phyloP scores from a whole-genome alignment of 78 protist genomes.

The Speleostelium caveatum region DNA sequence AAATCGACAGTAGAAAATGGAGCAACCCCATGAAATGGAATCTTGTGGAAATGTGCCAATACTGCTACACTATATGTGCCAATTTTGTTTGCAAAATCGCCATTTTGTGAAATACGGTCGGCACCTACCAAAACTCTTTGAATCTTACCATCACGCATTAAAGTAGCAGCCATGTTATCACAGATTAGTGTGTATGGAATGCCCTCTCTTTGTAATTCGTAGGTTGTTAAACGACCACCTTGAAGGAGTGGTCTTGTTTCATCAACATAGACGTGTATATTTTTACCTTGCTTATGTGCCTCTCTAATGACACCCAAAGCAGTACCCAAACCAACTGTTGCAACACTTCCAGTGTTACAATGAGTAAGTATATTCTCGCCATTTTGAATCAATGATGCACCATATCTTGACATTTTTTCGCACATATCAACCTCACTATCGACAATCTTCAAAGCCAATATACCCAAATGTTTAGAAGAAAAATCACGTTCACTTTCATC shows the following conservation, averaged over 20 bases:
- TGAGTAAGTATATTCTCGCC: constrained; percentile 82
- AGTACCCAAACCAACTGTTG: constrained; percentile 81
- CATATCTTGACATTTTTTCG: constrained; percentile 42
- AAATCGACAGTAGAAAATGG: constrained; percentile 80
- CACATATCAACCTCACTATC: constrained; percentile 66
- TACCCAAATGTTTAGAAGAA: background rate
- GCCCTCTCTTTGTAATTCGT: constrained; percentile 65
- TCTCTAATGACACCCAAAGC: constrained; percentile 83
- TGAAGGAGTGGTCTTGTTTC: constrained; percentile 87
- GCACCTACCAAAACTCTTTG: constrained; percentile 86
- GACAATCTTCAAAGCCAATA: constrained; percentile 14
- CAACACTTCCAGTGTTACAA: constrained; percentile 87
- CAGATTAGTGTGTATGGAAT: constrained; percentile 84
- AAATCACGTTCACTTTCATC: constrained; percentile 11
- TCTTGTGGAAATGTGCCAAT: constrained; percentile 36
- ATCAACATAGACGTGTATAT: constrained; percentile 82
- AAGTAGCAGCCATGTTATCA: constrained; percentile 84
- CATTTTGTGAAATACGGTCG: constrained; percentile 82
- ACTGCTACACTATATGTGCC: constrained; percentile 85
- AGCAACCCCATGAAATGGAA: constrained; percentile 86
- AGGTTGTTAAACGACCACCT: constrained; percentile 87
- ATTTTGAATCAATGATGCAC: constrained; percentile 58
- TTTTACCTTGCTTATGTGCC: constrained; percentile 76
- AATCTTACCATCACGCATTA: constrained; percentile 83
- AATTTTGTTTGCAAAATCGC: constrained; percentile 89